Evolutionary conservation across 768 basidiomycete genomes (phyloP), one percentile per base, ranked within the genome.

Genomic region (Phlebiopsis gigantea): DNA sequence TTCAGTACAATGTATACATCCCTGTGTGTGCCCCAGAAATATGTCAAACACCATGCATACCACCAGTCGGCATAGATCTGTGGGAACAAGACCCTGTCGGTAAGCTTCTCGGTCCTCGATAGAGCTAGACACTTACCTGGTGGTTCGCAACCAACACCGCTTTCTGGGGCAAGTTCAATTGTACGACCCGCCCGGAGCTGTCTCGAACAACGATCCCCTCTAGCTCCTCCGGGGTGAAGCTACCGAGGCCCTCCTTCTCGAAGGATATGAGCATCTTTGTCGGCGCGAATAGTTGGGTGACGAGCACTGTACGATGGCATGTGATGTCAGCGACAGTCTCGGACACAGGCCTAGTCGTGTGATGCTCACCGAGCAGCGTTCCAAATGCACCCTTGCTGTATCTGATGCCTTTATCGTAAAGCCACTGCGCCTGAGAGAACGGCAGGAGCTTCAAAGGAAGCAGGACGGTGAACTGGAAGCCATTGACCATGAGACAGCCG

Each of bases 1-100:
- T 98, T 99, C 57, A 98, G 75, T 17, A 96, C 87, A 65, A 99
- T 99, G 69, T 84, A 87, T 30, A 98, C 79, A 60, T 91, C 81
- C 58, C 77, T 77, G 67, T 88, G 83, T 1, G 84, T 80, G 42
- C 66, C 63, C 62, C 83, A 79, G 65, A 87, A 88, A 66, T 92
- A 91, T 10, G 83, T 79, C 45, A 93, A 71, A 60, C 85, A 86
- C 88, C 91, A 98, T 34, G 87, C 81, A 65, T 95, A 96, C 86
- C 66, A 86, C 88, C 89, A 90, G 71, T 90, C 88, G 4, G 83
- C 78, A 65, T 91, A 90, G 31, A 86, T 76, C 88, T 90, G 56
- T 39, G 42, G 34, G 34, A 24, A 43, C 14, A 29, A 47, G n/a
- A 49, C 24, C n/a, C 17, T 19, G 19, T 55, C 25, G 41, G 14